Evolutionary conservation across 495 filamentous ascomycete species (phyloP).

Genomic region (Xylaria cubensis): DNA sequence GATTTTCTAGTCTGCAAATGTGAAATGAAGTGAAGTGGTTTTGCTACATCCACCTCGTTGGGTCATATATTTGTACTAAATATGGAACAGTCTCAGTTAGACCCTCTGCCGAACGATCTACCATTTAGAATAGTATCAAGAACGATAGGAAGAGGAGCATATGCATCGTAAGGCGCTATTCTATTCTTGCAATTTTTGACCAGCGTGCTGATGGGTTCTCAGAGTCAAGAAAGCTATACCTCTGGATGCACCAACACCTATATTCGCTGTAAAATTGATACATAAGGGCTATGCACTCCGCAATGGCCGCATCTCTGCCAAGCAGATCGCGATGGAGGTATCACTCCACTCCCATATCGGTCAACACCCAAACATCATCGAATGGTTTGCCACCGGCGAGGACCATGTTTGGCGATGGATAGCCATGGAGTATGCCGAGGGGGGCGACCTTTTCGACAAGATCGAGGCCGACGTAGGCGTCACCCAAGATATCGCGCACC

Average conservation of each 20-base stretch:
- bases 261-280: conserved; percentile 98
- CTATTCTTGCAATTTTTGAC: conserved; percentile 23
- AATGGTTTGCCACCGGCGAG: conserved; percentile 86
- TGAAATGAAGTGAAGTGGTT: conserved; percentile 20
- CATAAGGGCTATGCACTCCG: conserved; percentile 92
- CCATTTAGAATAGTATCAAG: conserved; percentile 95
- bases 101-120: conserved; percentile 82
- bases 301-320: conserved; percentile 84
- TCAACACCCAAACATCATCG: conserved; percentile 90
- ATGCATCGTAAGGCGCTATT: conserved; percentile 79
- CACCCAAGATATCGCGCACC: conserved; percentile 88
- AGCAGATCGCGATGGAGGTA: conserved; percentile 88
- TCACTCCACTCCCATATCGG: conserved; percentile 86
- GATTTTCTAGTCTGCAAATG: not conserved
- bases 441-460: conserved; percentile 98
- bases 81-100: conserved; percentile 80
- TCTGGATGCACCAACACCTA: conserved; percentile 66
- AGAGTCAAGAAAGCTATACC: conserved; percentile 96
- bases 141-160: conserved; percentile 94
- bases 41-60: conserved; percentile 9
- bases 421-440: conserved; percentile 95
- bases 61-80: conserved; percentile 27
- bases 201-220: conserved; percentile 32
- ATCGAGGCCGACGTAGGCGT: conserved; percentile 97
- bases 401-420: conserved; percentile 96